Conservation (phyloP, 2,329 filamentous ascomycete species). For the Verticillium longisporum region DNA sequence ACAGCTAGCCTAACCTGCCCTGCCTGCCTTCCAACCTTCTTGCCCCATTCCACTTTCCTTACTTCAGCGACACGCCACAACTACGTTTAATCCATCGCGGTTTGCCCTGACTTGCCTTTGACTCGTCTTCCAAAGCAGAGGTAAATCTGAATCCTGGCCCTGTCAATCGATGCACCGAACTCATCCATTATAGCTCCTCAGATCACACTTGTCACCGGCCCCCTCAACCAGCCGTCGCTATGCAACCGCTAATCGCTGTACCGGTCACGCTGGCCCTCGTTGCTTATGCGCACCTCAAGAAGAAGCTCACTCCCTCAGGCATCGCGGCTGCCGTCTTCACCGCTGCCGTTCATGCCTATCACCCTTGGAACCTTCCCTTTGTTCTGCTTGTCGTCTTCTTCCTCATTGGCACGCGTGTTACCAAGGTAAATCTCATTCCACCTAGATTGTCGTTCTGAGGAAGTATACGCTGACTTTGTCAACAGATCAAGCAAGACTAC, state of each 20-base stretch:
- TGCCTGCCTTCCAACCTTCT: not conserved
- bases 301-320: conserved; percentile 49
- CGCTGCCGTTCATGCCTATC: conserved; percentile 63
- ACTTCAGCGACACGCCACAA: not conserved
- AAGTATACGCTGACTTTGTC: not conserved
- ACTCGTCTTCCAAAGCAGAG: not conserved
- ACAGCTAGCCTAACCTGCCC: not conserved
- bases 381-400: conserved; percentile 79
- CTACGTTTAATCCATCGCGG: not conserved
- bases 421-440: conserved; percentile 54
- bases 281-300: conserved; percentile 61
- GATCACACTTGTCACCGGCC: not conserved
- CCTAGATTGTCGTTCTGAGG: not conserved
- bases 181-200: not conserved
- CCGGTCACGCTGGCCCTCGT: conserved; percentile 55
- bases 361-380: conserved; percentile 93
- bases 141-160: not conserved
- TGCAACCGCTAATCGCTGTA: conserved; percentile 27
- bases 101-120: not conserved
- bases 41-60: not conserved
- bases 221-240: not conserved
- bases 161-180: not conserved
- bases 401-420: conserved; percentile 73
- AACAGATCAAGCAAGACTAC: conserved; percentile 74
- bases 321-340: conserved; percentile 21